Evolutionary conservation across 257 asterid genomes (phyloP), one percentile per base, ranked within the genome.

Genomic region (Verbascum thapsus): DNA sequence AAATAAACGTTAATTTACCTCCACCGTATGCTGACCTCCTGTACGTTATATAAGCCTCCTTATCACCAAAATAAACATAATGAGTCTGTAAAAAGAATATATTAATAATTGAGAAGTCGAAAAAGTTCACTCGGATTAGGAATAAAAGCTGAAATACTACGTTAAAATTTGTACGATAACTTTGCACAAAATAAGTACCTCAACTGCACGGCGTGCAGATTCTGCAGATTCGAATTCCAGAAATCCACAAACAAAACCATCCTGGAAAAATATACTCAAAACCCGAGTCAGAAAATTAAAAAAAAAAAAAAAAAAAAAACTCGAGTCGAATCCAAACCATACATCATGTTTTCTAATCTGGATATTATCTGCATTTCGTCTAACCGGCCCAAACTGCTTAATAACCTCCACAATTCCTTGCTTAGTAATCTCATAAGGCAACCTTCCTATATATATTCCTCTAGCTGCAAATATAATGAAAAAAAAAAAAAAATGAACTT

Each of bases 181-280:
- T 53, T 39, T 23, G 62, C 23, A 38, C 0, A 10, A 49, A 53
- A 47, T 11, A 51, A 45, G 18, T 72, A 81, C 96, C 85, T 79
- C 75, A 1, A 84, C 84, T 16, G 95, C 96, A 66, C 71, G 82
- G 15, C 67, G 65, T 8, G 95, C 95, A 34, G 87, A 53, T 16
- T 76, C 79, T 7, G 77, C 76, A 55, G 82, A 70, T 70, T 81
- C 91, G 12, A 86, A 88, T 17, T 88, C 86, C 38, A 84, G 96
- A 52, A 91, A 91, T 10, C 85, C 96, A 56, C 70, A 88, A 58
- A 85, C 77, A 44, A 79, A 88, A 4, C 90, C 91, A 52, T 86
- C 95, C 91, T 88, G 81, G 51, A 4, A 35, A 69, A 48, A 53
- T 15, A 57, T 11, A 50, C 38, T 0, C 20, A 66, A 40, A n/a